These are phyloP conservation scores for Emmonsia crescens DNA, from an alignment of 2,329 filamentous ascomycete genomes.

Conservation along the genomic window DNA sequence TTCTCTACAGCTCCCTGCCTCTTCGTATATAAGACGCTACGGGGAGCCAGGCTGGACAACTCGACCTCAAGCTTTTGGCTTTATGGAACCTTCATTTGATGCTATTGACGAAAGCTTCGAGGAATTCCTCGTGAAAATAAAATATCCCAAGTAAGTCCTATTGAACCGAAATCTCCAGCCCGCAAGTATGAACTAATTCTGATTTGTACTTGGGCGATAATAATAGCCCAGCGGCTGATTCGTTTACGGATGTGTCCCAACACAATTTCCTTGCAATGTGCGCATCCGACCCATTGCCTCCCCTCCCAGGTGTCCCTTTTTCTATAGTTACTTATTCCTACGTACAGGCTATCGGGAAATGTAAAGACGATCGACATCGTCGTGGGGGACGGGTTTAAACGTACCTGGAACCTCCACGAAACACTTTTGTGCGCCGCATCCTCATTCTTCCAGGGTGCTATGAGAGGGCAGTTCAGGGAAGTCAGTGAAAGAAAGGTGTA, in stretches of 20 bases:
- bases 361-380: conserved; percentile 7
- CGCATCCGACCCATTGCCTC: neutral
- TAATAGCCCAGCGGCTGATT: neutral
- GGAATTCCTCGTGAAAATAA: conserved; percentile 6
- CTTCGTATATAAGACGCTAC: neutral
- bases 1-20: neutral
- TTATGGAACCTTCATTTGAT: neutral
- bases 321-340: neutral
- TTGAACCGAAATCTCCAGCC: neutral
- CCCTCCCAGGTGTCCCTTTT: neutral
- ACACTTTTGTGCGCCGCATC: conserved; percentile 6
- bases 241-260: neutral
- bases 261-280: conserved; percentile 8
- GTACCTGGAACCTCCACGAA: conserved; percentile 7
- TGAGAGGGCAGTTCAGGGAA: conserved; percentile 6
- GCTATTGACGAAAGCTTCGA: conserved; percentile 6
- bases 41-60: conserved; percentile 4
- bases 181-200: neutral
- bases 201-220: neutral
- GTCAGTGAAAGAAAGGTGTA: conserved; percentile 5
- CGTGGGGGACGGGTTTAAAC: conserved; percentile 3
- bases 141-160: neutral
- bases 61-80: neutral
- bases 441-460: conserved; percentile 2
- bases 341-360: conserved; percentile 3